Evolutionary conservation across 2,329 filamentous ascomycete genomes (phyloP).

Genomic region (Cladosporium sp.): DNA sequence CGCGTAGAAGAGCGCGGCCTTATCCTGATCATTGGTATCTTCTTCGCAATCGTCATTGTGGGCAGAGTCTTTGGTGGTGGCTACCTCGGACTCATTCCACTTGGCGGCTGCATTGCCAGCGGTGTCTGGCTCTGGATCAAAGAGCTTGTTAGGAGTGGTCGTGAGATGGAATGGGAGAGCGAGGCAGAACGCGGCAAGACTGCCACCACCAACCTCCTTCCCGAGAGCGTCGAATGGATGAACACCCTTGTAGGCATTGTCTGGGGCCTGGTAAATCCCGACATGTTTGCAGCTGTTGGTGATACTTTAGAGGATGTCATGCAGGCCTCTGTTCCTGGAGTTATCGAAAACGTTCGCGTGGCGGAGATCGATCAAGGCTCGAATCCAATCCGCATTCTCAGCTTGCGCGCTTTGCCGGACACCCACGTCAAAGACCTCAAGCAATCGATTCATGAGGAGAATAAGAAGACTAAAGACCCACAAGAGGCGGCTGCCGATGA

Average conservation of each 20-base stretch:
- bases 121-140: conserved; percentile 88
- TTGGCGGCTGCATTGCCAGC: conserved; percentile 67
- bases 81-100: conserved; percentile 69
- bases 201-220: conserved; percentile 80
- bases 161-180: conserved; percentile 81
- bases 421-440: conserved; percentile 77
- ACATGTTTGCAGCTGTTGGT: conserved; percentile 89
- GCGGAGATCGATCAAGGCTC: conserved; percentile 92
- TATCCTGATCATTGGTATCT: conserved; percentile 64
- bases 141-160: conserved; percentile 75
- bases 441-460: conserved; percentile 71
- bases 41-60: conserved; percentile 68
- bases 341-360: conserved; percentile 92
- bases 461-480: conserved; percentile 75
- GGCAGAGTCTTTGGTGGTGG: conserved; percentile 77
- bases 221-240: conserved; percentile 90
- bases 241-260: conserved; percentile 80
- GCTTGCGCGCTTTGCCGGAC: conserved; percentile 80
- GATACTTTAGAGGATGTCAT: conserved; percentile 94
- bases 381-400: conserved; percentile 85
- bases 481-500: conserved; percentile 85
- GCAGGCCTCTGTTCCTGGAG: conserved; percentile 85
- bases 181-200: conserved; percentile 81
- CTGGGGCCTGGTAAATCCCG: conserved; percentile 90
- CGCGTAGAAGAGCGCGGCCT: conserved; percentile 71